Evolutionary conservation across 139 green algal species (phyloP), one percentile per base, ranked within the genome.

Genomic region (Picochlorum sp.): DNA sequence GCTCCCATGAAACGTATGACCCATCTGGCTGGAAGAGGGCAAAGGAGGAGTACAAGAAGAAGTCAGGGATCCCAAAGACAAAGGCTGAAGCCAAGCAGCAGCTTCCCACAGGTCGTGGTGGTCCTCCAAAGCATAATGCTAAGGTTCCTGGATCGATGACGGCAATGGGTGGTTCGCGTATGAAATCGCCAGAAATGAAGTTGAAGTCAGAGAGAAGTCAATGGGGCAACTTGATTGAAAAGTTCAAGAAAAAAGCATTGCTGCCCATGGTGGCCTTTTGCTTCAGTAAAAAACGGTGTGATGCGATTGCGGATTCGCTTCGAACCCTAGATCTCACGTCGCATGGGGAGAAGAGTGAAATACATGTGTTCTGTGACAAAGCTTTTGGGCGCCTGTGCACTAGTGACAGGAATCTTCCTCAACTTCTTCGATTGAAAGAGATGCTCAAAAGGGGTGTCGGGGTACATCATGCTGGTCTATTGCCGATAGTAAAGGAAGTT

Each of bases 401-500:
- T 6, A 65, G 49, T 3, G 90, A 96, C 83, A 63, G 89, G 14
- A 38, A 79, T 49, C 84, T 96, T 67, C 88, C 86, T 44, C 85
- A 97, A 82, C 87, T 98, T 56, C 50, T 85, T 45, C 75, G 87
- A 1, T 68, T 97, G 60, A 71, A 79, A 14, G 85, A 91, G 51
- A 75, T 96, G 78, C 81, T 98, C 50, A 83, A 85, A 28, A 75
- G 89, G 0, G 92, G 92, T 21, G 68, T 98, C 15, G 92, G 85
- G 1, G 86, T 96, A 45, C 92, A 98, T 80, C 92, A 98, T 66
- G 92, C 92, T 26, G 89, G 92, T 15, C 76, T 98, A 75, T 81
- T 98, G 69, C 92, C 92, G 60, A 97, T 98, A 68, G 80, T 98
- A 60, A 98, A 97, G 73, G 92, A 98, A 72, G 82, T 93, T 21